Base-by-base conservation (phyloP, 345 rosid genomes). In the Boechera divaricarpa region DNA sequence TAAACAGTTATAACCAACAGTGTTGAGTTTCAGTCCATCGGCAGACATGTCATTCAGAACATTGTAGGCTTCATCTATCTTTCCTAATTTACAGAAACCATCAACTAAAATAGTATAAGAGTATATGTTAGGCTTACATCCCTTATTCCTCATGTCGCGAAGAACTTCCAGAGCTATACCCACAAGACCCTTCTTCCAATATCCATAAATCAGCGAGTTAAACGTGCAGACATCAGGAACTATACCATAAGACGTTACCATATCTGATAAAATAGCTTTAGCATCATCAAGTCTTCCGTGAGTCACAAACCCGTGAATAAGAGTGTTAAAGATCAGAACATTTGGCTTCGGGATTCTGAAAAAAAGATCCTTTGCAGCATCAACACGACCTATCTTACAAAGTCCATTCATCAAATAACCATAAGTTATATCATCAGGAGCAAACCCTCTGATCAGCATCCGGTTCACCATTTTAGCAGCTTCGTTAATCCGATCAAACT, bases 241-340 rank as follows among this genome's bases (percentile, higher is more conserved):
- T 41, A 74, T 70, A 69, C 82, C 84, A 73, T 47, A 44, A 35
- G 61, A 63, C 63, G 70, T 66, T 77, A 86, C 84, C 79, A 75
- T 69, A 24, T 82, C 76, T 31, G 82, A 76, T 53, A 90, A 64
- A 74, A 86, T 31, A 75, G 78, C 78, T 67, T 86, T 83, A 16
- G 92, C 96, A 72, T 94, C 93, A 66, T 90, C 89, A 64, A 90
- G 75, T 60, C 77, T 79, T 29, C 87, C 88, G 0, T 75, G 82
- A 77, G 64, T 84, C 73, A 90, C 91, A 80, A 82, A 87, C 33
- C 98, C 98, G 31, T 87, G 85, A 65, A 94, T 77, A 82, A 94
- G 77, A 15, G 86, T 89, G 76, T 89, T 94, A 70, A 88, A 86
- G 56, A 85, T 88, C 63, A 87, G 78, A 77, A 81, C 51, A 80